Evolutionary conservation across 306 rosid genomes (phyloP).

Genomic region (Prunus armeniaca): DNA sequence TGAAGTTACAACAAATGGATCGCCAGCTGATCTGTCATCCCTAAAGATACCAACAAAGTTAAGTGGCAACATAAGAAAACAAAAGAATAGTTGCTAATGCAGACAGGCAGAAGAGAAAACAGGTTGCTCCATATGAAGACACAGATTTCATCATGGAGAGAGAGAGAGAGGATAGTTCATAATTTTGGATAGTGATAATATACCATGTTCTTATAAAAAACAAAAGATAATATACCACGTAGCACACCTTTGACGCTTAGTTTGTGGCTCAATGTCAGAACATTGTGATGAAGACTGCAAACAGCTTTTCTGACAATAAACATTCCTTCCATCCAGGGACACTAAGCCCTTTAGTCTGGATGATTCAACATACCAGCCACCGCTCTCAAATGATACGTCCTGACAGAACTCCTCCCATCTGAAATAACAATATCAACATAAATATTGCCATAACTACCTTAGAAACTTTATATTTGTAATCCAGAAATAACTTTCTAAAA

Average conservation of each 20-base stretch:
- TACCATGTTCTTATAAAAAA: constrained; percentile 33
- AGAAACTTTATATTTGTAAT: constrained; percentile 12
- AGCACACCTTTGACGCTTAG: constrained; percentile 42
- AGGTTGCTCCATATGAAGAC: background rate
- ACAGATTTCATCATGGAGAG: background rate
- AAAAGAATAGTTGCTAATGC: constrained; percentile 21
- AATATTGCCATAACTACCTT: background rate
- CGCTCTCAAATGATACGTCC: constrained; percentile 72
- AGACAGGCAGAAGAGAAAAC: background rate
- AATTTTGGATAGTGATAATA: constrained; percentile 2
- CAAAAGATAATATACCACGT: constrained; percentile 24
- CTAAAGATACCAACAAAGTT: constrained; percentile 39
- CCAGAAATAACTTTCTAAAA: constrained; percentile 9
- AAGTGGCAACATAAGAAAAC: constrained; percentile 1
- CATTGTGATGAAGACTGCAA: constrained; percentile 36
- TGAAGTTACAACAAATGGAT: constrained; percentile 60
- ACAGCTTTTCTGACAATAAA: constrained; percentile 38
- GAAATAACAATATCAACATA: constrained; percentile 27
- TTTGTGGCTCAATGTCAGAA: constrained; percentile 43
- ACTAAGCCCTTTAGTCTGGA: constrained; percentile 20
- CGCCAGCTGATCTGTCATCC: constrained; percentile 32
- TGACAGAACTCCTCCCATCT: constrained; percentile 86
- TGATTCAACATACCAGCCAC: constrained; percentile 51
- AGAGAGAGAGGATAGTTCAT: background rate
- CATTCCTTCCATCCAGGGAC: constrained; percentile 27